Conservation (phyloP, 768 basidiomycete genomes). For the Dendrothele bispora region DNA sequence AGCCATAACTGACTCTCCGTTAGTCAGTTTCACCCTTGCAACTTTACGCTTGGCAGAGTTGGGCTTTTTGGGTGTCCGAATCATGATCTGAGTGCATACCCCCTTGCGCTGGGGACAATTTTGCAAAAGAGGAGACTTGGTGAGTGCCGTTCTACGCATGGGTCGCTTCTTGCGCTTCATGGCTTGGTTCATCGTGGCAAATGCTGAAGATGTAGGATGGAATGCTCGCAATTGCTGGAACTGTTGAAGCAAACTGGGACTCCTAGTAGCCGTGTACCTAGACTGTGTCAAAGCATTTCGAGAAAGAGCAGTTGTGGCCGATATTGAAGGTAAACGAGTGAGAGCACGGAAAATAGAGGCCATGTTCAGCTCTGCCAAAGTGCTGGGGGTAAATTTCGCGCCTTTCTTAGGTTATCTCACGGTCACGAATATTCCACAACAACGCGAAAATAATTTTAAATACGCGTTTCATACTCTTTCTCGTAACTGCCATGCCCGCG, state of each 20-base stretch:
- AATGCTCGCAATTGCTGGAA: constrained; percentile 47
- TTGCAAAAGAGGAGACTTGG: constrained; percentile 81
- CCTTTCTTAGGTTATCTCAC: too few relatives aligned
- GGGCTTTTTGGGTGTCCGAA: constrained; percentile 92
- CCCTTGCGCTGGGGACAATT: constrained; percentile 86
- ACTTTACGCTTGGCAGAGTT: constrained; percentile 99
- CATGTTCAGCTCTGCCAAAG: too few relatives aligned
- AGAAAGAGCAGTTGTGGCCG: too few relatives aligned
- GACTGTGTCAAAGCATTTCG: background rate
- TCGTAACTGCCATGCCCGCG: constrained; percentile 34
- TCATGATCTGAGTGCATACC: constrained; percentile 81
- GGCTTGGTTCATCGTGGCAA: constrained; percentile 83
- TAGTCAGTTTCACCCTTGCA: constrained; percentile 88
- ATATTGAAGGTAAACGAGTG: too few relatives aligned
- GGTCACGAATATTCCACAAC: too few relatives aligned
- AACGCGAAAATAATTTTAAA: too few relatives aligned
- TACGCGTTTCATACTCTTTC: too few relatives aligned
- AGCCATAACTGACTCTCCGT: constrained; percentile 85
- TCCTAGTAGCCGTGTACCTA: background rate
- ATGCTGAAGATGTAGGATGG: constrained; percentile 57
- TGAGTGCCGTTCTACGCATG: constrained; percentile 41
- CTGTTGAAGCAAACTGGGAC: background rate
- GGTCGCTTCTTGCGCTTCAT: constrained; percentile 72
- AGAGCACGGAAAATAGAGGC: background rate
- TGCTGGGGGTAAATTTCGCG: too few relatives aligned